These are phyloP conservation scores for Neofusicoccum cordaticola DNA, from an alignment of 2,329 filamentous ascomycete genomes.

Conservation along the genomic window DNA sequence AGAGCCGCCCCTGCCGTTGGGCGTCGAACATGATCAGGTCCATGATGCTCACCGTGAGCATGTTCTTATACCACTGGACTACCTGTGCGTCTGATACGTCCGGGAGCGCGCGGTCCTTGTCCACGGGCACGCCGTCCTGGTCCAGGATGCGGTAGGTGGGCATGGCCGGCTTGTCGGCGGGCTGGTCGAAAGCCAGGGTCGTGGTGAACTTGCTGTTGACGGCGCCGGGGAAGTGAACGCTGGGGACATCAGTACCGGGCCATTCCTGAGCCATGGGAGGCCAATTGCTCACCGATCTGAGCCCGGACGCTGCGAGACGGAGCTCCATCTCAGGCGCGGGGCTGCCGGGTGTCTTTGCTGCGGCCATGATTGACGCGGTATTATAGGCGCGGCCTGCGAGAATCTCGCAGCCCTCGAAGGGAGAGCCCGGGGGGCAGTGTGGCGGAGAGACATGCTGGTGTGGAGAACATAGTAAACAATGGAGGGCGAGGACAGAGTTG, in stretches of 20 bases:
- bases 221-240: conserved; percentile 81
- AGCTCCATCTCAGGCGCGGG: conserved; percentile 28
- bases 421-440: conserved; percentile 24
- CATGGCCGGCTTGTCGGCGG: conserved; percentile 70
- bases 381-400: conserved; percentile 13
- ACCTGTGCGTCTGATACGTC: conserved; percentile 64
- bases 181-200: conserved; percentile 71
- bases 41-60: conserved; percentile 77
- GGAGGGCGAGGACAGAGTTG: conserved; percentile 1
- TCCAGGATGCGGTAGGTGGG: conserved; percentile 90
- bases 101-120: conserved; percentile 64
- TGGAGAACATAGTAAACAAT: conserved; percentile 24
- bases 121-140: conserved; percentile 80
- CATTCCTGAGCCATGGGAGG: background rate
- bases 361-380: background rate
- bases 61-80: conserved; percentile 60
- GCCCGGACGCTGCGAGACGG: conserved; percentile 57
- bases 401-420: conserved; percentile 17
- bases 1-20: conserved; percentile 87
- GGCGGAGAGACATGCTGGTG: conserved; percentile 35
- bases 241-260: conserved; percentile 25
- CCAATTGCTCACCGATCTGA: conserved; percentile 55
- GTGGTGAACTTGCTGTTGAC: conserved; percentile 90
- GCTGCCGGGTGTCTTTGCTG: conserved; percentile 4
- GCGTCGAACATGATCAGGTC: conserved; percentile 98